phyloP scores from a whole-genome alignment of 75 land plant genomes.

The Pinus taeda region DNA sequence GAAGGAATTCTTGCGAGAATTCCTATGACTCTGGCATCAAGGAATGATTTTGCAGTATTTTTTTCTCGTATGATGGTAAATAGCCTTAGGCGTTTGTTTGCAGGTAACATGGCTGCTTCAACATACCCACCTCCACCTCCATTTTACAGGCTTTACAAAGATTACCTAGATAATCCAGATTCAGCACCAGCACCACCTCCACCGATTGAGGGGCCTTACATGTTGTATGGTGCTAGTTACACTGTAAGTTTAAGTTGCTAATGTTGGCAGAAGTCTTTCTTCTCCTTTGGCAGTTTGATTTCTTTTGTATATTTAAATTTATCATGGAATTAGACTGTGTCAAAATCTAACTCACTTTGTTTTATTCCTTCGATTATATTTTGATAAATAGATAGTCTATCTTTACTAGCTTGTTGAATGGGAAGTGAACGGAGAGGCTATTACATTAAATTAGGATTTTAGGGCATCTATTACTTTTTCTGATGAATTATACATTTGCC shows the following conservation, averaged over 20 bases:
- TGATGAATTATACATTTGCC: slow-evolving; percentile 4
- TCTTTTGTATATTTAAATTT: background rate
- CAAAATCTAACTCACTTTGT: too few relatives aligned
- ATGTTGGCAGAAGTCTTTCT: background rate
- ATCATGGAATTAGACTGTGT: background rate
- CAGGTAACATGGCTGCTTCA: slow-evolving; percentile 30
- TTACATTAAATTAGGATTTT: too few relatives aligned
- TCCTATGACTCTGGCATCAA: too few relatives aligned
- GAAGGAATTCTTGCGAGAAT: too few relatives aligned
- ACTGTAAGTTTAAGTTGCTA: slow-evolving; percentile 41
- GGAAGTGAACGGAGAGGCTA: too few relatives aligned
- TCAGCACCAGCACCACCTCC: slow-evolving; percentile 87
- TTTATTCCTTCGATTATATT: background rate
- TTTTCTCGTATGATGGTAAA: too few relatives aligned
- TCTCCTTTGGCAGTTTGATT: background rate
- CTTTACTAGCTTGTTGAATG: background rate
- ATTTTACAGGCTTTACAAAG: slow-evolving; percentile 83
- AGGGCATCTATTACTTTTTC: too few relatives aligned
- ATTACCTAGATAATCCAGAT: slow-evolving; percentile 58
- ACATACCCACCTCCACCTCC: slow-evolving; percentile 97
- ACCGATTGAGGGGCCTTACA: slow-evolving; percentile 70
- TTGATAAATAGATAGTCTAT: background rate
- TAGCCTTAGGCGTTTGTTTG: background rate
- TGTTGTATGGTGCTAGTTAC: slow-evolving; percentile 68
- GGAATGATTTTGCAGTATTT: too few relatives aligned